Evolutionary conservation across 805 yeast genomes (phyloP), one percentile per base, ranked within the genome.

Genomic region (Yamadazyma sp.): DNA sequence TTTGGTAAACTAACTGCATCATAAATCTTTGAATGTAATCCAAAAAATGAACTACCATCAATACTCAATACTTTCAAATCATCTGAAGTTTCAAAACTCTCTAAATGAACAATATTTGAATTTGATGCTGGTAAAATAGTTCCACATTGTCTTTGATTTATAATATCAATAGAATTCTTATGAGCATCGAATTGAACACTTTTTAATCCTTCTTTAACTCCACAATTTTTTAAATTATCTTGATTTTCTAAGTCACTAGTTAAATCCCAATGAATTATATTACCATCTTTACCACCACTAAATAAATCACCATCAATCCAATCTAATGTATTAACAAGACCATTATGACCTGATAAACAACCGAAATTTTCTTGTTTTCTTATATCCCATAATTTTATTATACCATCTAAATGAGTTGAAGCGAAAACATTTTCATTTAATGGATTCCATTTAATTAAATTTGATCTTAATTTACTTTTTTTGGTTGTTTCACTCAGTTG

Each of bases 301-400:
- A 76, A 74, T 20, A 82, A 42, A 50, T 76, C 77, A 15, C 63
- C 57, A 18, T 61, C 59, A 35, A 65, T 64, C 91, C 93, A 86
- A 41, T 77, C 75, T 24, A 86, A 47, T 15, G 77, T 59, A 6
- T 78, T 73, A 13, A 42, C 39, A n/a, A 31, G 32, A 22, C 56
- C 55, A 40, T 74, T 80, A 48, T 82, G 87, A 1, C 85, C 86
- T 2, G 60, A 51, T 24, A 82, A 60, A 26, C 62, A 60, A 7
- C 77, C 73, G 35, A 76, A 60, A 2, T 80, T 78, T 12, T 69
- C 70, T 25, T 76, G 69, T 46, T 69, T 73, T 43, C 95, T 68
- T 29, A 82, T 75, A 58, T 86, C 95, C 94, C 94, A 86, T 21
- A 86, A 62, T 44, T 79, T 65, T 27, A 80, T 72, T 3, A 74